Evolutionary conservation across 345 rosid genomes (phyloP).

Genomic region (Psidium friedrichsthalianum): DNA sequence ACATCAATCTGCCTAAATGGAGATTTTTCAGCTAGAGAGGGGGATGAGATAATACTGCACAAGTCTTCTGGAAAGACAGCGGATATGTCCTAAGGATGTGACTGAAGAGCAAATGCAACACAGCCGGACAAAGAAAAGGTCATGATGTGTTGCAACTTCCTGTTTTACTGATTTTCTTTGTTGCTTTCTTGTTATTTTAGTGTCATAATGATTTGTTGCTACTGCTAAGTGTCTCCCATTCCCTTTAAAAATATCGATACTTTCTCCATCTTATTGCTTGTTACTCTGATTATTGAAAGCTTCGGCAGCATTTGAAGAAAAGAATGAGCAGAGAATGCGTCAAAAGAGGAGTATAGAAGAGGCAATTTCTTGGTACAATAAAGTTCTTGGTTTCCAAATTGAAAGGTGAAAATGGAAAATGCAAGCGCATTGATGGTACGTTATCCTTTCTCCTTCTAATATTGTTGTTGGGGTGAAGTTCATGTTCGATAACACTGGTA

Average conservation of each 20-base stretch:
- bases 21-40: no score
- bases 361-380: conserved; percentile 73
- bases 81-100: no score
- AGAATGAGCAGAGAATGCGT: conserved; percentile 24
- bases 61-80: no score
- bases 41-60: no score
- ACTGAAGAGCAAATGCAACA: no score
- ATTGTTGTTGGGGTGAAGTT: conserved; percentile 67
- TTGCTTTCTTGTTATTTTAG: no score
- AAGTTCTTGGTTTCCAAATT: conserved; percentile 20
- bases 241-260: background rate
- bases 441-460: background rate
- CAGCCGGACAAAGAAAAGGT: no score
- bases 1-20: no score
- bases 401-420: conserved; percentile 77
- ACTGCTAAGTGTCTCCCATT: background rate
- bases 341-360: conserved; percentile 33
- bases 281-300: conserved; percentile 10
- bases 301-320: conserved; percentile 29
- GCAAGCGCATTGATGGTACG: background rate
- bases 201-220: background rate
- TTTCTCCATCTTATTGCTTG: background rate
- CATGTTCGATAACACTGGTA: conserved; percentile 44
- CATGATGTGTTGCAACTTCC: no score
- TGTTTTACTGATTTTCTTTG: no score